Percentiles rank a stretch among this genome's conserved stretches.
Conservation (phyloP, 108 stramenopile species). For the Discostella pseudostelligera region DNA sequence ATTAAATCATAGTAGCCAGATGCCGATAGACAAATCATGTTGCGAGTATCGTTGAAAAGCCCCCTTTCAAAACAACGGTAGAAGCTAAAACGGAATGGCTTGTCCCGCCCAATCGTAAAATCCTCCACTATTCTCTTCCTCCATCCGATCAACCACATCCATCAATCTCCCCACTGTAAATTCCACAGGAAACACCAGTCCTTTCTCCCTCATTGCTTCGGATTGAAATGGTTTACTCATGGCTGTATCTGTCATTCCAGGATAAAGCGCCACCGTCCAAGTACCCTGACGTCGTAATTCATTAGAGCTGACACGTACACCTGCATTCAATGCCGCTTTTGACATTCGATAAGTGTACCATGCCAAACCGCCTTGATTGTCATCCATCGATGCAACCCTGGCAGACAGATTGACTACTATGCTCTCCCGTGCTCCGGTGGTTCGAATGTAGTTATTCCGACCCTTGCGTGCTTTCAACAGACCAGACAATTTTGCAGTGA, state of each 20-base stretch:
- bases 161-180: conserved; percentile 54
- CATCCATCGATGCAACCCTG: conserved; percentile 61
- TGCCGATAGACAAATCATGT: too few relatives aligned
- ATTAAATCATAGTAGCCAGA: too few relatives aligned
- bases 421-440: conserved; percentile 26
- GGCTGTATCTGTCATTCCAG: conserved; percentile 74
- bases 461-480: conserved; percentile 44
- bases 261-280: conserved; percentile 61
- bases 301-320: conserved; percentile 51
- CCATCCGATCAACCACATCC: conserved; percentile 54
- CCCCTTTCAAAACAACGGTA: too few relatives aligned
- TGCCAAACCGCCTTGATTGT: conserved; percentile 69
- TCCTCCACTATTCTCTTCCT: conserved; percentile 55
- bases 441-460: conserved; percentile 22
- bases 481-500: conserved; percentile 39
- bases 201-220: conserved; percentile 36
- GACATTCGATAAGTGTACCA: conserved; percentile 81
- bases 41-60: too few relatives aligned
- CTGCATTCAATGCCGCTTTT: conserved; percentile 65
- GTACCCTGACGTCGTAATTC: conserved; percentile 55
- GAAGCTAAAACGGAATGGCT: conserved; percentile 39
- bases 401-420: conserved; percentile 68
- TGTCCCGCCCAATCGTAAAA: conserved; percentile 62
- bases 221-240: conserved; percentile 64
- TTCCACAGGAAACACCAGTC: conserved; percentile 42